phyloP scores from a whole-genome alignment of 2,329 filamentous ascomycete genomes.

The Geoglossum cookeanum region DNA sequence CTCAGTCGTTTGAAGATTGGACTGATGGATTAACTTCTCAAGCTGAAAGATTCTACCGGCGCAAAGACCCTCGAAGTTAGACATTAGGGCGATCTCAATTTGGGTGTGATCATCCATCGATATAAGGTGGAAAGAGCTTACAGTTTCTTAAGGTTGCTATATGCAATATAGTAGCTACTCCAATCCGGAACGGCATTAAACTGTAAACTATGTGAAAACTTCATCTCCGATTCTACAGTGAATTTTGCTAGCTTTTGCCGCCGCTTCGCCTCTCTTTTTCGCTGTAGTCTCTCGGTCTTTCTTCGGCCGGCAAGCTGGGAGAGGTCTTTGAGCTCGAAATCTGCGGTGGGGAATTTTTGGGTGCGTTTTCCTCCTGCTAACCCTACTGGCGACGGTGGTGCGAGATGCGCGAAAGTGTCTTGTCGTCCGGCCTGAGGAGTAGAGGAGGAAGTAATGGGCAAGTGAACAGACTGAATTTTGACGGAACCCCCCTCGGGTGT shows the following conservation, averaged over 20 bases:
- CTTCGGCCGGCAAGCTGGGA: neutral
- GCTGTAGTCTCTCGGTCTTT: neutral
- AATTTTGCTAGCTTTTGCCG: conserved; percentile 49
- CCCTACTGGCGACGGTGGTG: neutral
- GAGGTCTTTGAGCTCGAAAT: conserved; percentile 4
- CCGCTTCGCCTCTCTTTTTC: conserved; percentile 25
- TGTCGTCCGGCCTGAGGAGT: neutral
- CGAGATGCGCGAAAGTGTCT: neutral
- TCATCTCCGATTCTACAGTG: conserved; percentile 72
- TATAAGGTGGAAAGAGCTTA: conserved; percentile 26
- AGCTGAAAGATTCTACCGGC: conserved; percentile 68
- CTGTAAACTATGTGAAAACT: conserved; percentile 98
- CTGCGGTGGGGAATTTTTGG: neutral
- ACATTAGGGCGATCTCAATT: neutral
- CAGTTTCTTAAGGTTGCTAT: conserved; percentile 98
- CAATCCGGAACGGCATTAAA: conserved; percentile 99
- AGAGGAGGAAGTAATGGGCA: conserved; percentile 1
- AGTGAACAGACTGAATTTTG: neutral
- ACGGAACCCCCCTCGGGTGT: neutral
- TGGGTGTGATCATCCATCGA: conserved; percentile 2
- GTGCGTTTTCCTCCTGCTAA: neutral
- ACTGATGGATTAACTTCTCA: conserved; percentile 61
- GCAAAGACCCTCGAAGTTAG: conserved; percentile 1
- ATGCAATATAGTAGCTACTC: conserved; percentile 95
- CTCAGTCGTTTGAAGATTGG: conserved; percentile 22